These are phyloP conservation scores for Peronospora destructor DNA, from an alignment of 352 stramenopile genomes.

Conservation along the genomic window DNA sequence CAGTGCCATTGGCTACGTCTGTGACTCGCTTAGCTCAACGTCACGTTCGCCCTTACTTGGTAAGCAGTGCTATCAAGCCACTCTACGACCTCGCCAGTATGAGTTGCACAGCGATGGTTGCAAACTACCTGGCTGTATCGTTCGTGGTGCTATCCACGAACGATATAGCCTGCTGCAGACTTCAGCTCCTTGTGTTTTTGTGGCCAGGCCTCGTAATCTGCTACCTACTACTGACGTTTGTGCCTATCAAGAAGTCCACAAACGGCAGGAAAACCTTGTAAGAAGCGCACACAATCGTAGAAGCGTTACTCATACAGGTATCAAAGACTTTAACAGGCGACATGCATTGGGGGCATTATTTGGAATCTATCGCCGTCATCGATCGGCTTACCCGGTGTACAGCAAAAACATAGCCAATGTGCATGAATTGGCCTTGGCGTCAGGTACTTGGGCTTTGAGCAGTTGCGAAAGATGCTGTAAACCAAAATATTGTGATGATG, in stretches of 20 bases:
- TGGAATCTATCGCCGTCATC: no score
- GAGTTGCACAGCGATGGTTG: constrained; percentile 49
- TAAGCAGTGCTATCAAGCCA: constrained; percentile 34
- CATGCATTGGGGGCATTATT: constrained; percentile 5
- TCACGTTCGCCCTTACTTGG: constrained; percentile 51
- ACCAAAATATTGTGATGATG: no score
- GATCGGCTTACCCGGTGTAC: constrained; percentile 39
- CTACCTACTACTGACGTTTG: constrained; percentile 36
- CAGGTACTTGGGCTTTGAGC: no score
- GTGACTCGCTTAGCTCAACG: constrained; percentile 57
- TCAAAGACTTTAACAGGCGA: constrained; percentile 9
- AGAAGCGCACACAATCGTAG: neutral
- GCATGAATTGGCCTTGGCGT: no score
- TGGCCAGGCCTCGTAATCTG: constrained; percentile 40
- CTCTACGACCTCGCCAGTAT: constrained; percentile 56
- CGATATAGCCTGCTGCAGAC: constrained; percentile 34
- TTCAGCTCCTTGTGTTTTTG: constrained; percentile 55
- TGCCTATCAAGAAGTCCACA: constrained; percentile 35
- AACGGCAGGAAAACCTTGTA: constrained; percentile 29
- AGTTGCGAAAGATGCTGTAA: no score
- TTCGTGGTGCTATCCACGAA: constrained; percentile 67
- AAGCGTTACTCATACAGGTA: constrained; percentile 11
- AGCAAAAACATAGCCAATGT: constrained; percentile 38
- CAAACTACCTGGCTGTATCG: constrained; percentile 69
- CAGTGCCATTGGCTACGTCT: constrained; percentile 53